A percentile compares a stretch with the other conserved stretches of the same genome.
phyloP scores from a whole-genome alignment of 2,329 filamentous ascomycete genomes.

The Akanthomyces lecanii region DNA sequence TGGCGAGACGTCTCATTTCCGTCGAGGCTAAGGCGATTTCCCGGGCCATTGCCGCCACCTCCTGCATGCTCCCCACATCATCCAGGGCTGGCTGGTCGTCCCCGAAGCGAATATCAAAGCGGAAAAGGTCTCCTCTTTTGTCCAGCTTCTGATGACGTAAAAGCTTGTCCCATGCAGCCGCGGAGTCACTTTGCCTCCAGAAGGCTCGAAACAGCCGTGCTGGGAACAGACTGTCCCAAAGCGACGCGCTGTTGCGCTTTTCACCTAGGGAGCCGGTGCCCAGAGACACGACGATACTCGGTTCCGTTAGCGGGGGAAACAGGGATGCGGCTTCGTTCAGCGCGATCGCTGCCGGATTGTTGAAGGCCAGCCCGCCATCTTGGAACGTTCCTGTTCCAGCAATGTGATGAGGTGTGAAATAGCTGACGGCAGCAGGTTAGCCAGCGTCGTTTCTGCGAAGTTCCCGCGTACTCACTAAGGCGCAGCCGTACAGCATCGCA shows the following conservation, averaged over 20 bases:
- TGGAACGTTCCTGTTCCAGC: slow-evolving; percentile 19
- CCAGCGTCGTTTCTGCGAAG: background rate
- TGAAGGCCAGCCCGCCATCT: slow-evolving; percentile 22
- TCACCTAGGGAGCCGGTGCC: slow-evolving; percentile 18
- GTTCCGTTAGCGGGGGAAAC: slow-evolving; percentile 15
- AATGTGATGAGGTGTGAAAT: slow-evolving; percentile 19
- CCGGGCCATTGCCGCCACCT: background rate
- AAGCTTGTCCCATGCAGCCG: slow-evolving; percentile 18
- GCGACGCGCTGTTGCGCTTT: background rate
- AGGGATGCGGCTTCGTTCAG: slow-evolving; percentile 19
- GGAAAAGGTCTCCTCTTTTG: slow-evolving; percentile 9
- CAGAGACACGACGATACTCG: slow-evolving; percentile 22
- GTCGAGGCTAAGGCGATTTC: background rate
- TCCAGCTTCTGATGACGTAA: slow-evolving; percentile 17
- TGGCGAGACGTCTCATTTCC: background rate
- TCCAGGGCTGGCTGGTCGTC: background rate
- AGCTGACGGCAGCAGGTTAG: slow-evolving; percentile 13
- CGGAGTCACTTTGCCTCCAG: slow-evolving; percentile 17
- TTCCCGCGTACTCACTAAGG: slow-evolving; percentile 18
- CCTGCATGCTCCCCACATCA: background rate
- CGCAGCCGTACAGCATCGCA: slow-evolving; percentile 20
- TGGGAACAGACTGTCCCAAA: slow-evolving; percentile 6
- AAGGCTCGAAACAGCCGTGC: slow-evolving; percentile 17
- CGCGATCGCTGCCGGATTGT: slow-evolving; percentile 22
- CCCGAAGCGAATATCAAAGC: background rate